These are phyloP conservation scores for Aspergillus fijiensis DNA, from an alignment of 2,329 filamentous ascomycete genomes.

Conservation along the genomic window DNA sequence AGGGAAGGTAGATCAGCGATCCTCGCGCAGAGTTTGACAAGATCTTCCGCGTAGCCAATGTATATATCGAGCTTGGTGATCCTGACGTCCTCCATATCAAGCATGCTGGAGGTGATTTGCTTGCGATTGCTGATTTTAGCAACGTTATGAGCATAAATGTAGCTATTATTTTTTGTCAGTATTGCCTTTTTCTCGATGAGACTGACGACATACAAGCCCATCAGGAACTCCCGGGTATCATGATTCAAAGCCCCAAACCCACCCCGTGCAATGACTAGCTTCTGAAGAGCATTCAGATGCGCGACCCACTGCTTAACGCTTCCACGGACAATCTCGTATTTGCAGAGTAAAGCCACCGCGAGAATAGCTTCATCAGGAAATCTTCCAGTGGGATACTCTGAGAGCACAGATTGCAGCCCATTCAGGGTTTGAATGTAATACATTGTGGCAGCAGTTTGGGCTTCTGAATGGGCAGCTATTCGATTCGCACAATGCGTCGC, in stretches of 20 bases:
- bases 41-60: constrained; percentile 39
- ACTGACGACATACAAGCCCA: constrained; percentile 31
- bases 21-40: constrained; percentile 34
- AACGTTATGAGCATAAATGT: constrained; percentile 36
- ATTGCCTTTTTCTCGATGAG: background rate
- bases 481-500: constrained; percentile 39
- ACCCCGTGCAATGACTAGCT: constrained; percentile 33
- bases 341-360: constrained; percentile 38
- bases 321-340: constrained; percentile 40
- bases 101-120: constrained; percentile 19
- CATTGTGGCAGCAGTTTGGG: constrained; percentile 30
- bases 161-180: constrained; percentile 20
- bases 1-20: constrained; percentile 34
- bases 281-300: constrained; percentile 38
- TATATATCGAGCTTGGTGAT: constrained; percentile 38
- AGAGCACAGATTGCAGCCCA: constrained; percentile 32
- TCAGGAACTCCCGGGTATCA: constrained; percentile 34
- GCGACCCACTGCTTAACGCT: constrained; percentile 40
- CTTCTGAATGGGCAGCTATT: constrained; percentile 21
- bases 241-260: constrained; percentile 31
- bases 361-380: constrained; percentile 35
- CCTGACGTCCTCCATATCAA: constrained; percentile 24
- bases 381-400: constrained; percentile 13
- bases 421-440: constrained; percentile 37
- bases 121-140: constrained; percentile 35